Base-by-base conservation (phyloP, 805 yeast genomes). In the Barnettozyma salicaria region DNA sequence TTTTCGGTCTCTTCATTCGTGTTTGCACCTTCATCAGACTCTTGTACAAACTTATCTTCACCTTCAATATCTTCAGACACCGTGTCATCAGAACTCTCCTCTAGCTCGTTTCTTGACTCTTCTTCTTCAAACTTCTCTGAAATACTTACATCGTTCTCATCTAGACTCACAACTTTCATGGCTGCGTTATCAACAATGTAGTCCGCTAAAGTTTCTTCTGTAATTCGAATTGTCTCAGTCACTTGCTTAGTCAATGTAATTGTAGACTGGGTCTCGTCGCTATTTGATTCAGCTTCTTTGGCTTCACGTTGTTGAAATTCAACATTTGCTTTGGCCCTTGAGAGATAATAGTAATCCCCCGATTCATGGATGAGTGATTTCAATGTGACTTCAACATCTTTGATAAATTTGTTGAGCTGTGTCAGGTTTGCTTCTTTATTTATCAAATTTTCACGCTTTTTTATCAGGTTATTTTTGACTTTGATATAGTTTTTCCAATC, bases 401-500 rank as follows among this genome's bases (percentile, higher is more conserved):
- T 43, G 44, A 74, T 45, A 44, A 60, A 49, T 5, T 53, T 42
- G 20, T 60, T 53, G 16, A 65, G 53, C 4, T 42, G 45, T 1
- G 44, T 41, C 45, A 65, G 45, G 27, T 56, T 50, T 2, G 65
- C 60, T 14, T 60, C 51, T 16, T 58, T 54, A 10, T 50, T 44
- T 12, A 68, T 66, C 27, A 81, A 55, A 12, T 56, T 49, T 42
- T 82, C 86, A 42, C 89, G 67, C 26, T 72, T 68, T 5, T 63
- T 60, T 44, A 77, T 70, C 7, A 82, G 61, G 19, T 63, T 60
- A 36, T 70, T 74, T 53, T 81, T 82, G 27, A 77, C 61, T 23
- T 60, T 61, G 43, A 78, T 73, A 52, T 74, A 80, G 39, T 67
- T 64, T 49, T 72, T 78, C 89, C 84, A 79, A 43, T 72, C 74